Conservation (phyloP, 2,329 filamentous ascomycete species). For the Colletotrichum plurivorum region DNA sequence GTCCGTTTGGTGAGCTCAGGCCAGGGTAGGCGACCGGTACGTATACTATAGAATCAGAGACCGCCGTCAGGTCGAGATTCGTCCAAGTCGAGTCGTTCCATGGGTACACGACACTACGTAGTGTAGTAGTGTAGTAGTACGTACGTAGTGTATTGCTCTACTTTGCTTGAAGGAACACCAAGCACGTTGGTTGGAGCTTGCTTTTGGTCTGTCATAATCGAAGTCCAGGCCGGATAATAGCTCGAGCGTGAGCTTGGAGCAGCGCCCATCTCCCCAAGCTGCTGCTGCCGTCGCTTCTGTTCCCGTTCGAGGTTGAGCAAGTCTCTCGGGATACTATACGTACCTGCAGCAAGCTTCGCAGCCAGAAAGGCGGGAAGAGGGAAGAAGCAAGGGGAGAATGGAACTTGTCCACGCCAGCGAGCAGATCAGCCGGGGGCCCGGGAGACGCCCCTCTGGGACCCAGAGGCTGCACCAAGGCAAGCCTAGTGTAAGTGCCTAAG, state of each 20-base stretch:
- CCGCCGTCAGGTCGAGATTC: not conserved
- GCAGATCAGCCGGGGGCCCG: constrained; percentile 29
- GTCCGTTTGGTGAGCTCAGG: constrained; percentile 17
- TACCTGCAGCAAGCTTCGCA: constrained; percentile 1
- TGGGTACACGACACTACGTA: constrained; percentile 1
- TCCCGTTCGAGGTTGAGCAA: not conserved
- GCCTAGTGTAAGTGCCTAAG: not conserved
- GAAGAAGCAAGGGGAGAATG: constrained; percentile 21
- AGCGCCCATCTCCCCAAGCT: not conserved
- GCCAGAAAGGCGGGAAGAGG: constrained; percentile 16
- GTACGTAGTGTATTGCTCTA: too few species aligned
- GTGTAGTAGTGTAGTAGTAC: too few species aligned
- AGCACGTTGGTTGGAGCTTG: not conserved
- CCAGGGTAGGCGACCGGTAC: constrained; percentile 1
- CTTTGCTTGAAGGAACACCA: too few species aligned
- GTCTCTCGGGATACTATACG: not conserved
- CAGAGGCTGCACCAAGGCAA: not conserved
- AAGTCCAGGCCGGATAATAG: not conserved
- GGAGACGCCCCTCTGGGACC: constrained; percentile 11
- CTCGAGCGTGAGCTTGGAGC: not conserved
- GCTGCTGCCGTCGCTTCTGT: not conserved
- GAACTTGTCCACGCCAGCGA: constrained; percentile 32
- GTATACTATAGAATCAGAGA: not conserved
- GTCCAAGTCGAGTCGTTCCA: constrained; percentile 2
- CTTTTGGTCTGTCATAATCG: not conserved